Evolutionary conservation across 371 early-diverging fungal species (phyloP).

Genomic region (Mortierella sp.): DNA sequence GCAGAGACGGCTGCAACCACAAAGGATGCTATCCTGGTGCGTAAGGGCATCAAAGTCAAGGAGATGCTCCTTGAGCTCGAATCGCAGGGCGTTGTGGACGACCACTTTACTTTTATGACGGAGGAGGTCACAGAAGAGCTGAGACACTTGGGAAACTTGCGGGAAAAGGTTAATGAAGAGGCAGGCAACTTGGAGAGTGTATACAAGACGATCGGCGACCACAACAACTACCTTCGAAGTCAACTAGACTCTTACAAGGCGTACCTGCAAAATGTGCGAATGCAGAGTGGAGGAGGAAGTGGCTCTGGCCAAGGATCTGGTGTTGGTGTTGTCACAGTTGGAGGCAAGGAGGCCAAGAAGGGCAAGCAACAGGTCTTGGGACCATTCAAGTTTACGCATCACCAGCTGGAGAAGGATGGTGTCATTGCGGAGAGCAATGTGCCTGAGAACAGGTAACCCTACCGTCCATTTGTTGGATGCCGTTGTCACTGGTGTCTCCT

Average conservation of each 20-base stretch:
- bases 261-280: slow-evolving; percentile 93
- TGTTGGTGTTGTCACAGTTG: slow-evolving; percentile 55
- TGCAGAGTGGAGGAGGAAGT: slow-evolving; percentile 75
- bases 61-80: slow-evolving; percentile 92
- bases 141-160: slow-evolving; percentile 88
- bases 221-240: slow-evolving; percentile 89
- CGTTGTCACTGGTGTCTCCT: background rate
- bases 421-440: slow-evolving; percentile 92
- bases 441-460: slow-evolving; percentile 81
- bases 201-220: slow-evolving; percentile 91
- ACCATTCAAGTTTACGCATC: slow-evolving; percentile 84
- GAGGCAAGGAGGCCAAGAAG: slow-evolving; percentile 63
- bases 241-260: slow-evolving; percentile 95
- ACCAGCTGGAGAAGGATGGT: slow-evolving; percentile 90
- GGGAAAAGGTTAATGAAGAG: slow-evolving; percentile 87
- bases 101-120: slow-evolving; percentile 82
- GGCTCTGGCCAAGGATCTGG: slow-evolving; percentile 53
- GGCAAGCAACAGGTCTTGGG: slow-evolving; percentile 63
- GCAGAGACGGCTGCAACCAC: slow-evolving; percentile 89
- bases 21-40: slow-evolving; percentile 85
- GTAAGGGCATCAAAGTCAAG: slow-evolving; percentile 92
- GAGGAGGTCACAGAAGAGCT: slow-evolving; percentile 91
- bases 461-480: too few relatives aligned
- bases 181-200: slow-evolving; percentile 80
- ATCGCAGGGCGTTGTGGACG: slow-evolving; percentile 81